Evolutionary conservation across 257 asterid species (phyloP), one percentile per base, ranked within the genome.

Genomic region (Scutellaria baicalensis): DNA sequence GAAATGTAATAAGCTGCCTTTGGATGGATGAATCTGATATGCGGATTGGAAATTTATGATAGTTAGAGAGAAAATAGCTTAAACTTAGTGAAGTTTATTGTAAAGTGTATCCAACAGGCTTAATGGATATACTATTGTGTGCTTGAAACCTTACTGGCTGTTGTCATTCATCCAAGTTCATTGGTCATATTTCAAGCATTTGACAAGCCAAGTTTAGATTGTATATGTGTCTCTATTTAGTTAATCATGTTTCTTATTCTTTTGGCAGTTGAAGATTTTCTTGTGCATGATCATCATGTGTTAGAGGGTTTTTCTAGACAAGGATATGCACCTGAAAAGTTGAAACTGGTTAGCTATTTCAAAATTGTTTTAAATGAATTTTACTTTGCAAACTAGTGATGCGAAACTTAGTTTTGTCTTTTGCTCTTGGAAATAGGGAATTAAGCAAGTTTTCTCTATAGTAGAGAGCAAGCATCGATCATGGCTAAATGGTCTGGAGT

Each of bases 231-330:
- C 17, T 60, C 5, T n/a, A 21, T 36, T 38, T 40, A 39, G 55
- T 4, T 39, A 47, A 54, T 51, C 8, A 57, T 54, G 23, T 5
- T 68, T 44, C 16, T 66, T 40, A n/a, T 48, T 60, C 23, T 33
- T 62, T 71, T 16, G 20, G 54, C 87, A 92, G 96, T 82, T 57
- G 89, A 86, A 72, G 98, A 92, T 77, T 89, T 92, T 74, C 96
- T 89, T 43, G 51, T 84, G 59, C 89, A 72, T 39, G 92, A 92
- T 74, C 79, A 82, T 50, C 61, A 84, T 77, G 65, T 61, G 21
- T 82, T 92, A 42, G 89, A 73, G 61, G 85, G 81, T 68, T 76
- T 75, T 69, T 84, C 88, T 1, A 88, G 84, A 69, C 86, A 76
- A 7, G 76, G 78, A 14, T 52, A 33, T 47, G 77, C 76, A 56